Evolutionary conservation across 2,329 filamentous ascomycete species (phyloP).

Genomic region (Fusarium nygamai): DNA sequence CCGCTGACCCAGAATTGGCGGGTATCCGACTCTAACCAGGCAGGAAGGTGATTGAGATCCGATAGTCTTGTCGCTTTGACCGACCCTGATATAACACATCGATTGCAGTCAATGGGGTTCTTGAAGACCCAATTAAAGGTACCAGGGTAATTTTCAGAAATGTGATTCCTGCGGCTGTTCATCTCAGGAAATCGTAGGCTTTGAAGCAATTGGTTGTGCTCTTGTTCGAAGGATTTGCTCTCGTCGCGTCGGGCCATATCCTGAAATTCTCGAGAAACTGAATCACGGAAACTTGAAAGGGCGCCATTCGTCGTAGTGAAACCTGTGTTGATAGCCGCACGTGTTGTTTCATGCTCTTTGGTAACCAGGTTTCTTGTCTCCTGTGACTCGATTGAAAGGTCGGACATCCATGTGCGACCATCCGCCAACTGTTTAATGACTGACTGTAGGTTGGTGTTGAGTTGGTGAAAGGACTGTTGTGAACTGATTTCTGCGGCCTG

Average conservation of each 20-base stretch:
- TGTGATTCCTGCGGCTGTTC: not conserved
- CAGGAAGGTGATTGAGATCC: fast-evolving
- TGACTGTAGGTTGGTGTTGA: not conserved
- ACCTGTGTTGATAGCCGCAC: fast-evolving
- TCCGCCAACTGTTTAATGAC: not conserved
- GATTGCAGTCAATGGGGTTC: fast-evolving
- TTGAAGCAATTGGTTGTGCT: fast-evolving
- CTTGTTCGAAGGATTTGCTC: fast-evolving
- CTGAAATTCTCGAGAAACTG: fast-evolving
- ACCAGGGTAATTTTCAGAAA: not conserved
- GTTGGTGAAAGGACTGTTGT: fast-evolving
- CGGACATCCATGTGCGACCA: fast-evolving
- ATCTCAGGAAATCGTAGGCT: not conserved
- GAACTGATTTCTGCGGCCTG: not conserved
- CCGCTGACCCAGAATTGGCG: fast-evolving
- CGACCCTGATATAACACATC: too few relatives aligned
- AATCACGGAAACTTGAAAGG: not conserved
- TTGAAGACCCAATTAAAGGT: not conserved
- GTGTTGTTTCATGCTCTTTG: not conserved
- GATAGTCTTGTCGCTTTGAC: fast-evolving
- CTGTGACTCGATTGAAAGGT: not conserved
- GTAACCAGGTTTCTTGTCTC: fast-evolving
- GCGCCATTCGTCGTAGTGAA: fast-evolving
- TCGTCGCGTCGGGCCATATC: not conserved
- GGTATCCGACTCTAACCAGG: not conserved